Evolutionary conservation across 2,329 filamentous ascomycete genomes (phyloP).

Genomic region (Fusarium fujikuroi): DNA sequence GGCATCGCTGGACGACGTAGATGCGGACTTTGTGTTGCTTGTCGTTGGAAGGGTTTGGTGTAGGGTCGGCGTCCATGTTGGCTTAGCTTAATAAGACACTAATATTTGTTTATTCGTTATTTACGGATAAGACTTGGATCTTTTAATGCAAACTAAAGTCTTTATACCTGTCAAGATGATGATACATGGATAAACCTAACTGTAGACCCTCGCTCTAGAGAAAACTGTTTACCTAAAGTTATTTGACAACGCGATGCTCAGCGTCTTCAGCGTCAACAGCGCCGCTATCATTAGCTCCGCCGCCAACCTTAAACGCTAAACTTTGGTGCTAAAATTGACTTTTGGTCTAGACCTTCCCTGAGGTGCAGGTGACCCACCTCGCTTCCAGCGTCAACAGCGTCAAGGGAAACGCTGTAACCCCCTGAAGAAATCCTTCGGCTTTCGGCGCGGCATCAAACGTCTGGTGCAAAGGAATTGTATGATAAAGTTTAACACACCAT

Average conservation of each 20-base stretch:
- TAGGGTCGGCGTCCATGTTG: neutral
- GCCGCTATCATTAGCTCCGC: neutral
- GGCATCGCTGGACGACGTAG: neutral
- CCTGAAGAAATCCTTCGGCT: accelerated
- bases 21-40: neutral
- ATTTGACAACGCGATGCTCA: neutral
- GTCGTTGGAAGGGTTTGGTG: neutral
- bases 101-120: no score
- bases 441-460: neutral
- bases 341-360: neutral
- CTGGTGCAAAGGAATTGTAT: neutral
- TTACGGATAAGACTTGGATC: no score
- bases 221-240: neutral
- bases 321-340: accelerated
- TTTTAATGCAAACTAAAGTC: neutral
- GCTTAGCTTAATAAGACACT: neutral
- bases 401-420: neutral
- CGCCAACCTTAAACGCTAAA: neutral
- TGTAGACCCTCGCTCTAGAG: neutral
- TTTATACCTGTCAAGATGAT: neutral
- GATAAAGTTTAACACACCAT: neutral
- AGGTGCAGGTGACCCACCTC: neutral
- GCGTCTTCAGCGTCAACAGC: neutral
- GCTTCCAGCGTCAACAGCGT: neutral
- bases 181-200: neutral